These are phyloP conservation scores for Claviceps spartinae DNA, from an alignment of 2,329 filamentous ascomycete species.

Conservation along the genomic window DNA sequence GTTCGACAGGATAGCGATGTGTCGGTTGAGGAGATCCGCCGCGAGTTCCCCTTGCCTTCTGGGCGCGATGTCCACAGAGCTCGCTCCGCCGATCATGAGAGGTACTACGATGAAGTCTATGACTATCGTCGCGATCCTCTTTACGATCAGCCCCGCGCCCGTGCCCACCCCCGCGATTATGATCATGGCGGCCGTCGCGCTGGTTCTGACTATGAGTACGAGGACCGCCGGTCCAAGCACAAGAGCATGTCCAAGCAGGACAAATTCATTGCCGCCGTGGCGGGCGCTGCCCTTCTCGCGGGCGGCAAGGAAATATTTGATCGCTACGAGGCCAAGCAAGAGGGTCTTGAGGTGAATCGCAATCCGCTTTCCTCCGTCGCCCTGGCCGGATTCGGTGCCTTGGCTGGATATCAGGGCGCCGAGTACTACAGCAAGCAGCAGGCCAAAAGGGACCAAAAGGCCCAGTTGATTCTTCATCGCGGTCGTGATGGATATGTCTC, in stretches of 20 bases:
- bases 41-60: constrained; percentile 67
- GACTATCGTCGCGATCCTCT: constrained; percentile 33
- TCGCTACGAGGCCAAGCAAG: constrained; percentile 42
- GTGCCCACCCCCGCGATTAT: constrained; percentile 21
- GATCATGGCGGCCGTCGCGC: constrained; percentile 29
- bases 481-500: constrained; percentile 37
- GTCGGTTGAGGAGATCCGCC: constrained; percentile 67
- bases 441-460: constrained; percentile 42
- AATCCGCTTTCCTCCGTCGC: constrained; percentile 47
- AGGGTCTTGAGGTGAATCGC: constrained; percentile 37
- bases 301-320: constrained; percentile 55
- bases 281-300: constrained; percentile 49
- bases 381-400: constrained; percentile 48
- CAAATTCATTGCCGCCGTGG: constrained; percentile 52
- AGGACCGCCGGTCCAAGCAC: constrained; percentile 35
- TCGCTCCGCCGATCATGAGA: constrained; percentile 46
- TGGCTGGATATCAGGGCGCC: constrained; percentile 50
- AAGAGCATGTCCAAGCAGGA: constrained; percentile 44
- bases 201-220: constrained; percentile 43
- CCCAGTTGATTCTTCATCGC: constrained; percentile 38
- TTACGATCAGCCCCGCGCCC: constrained; percentile 16
- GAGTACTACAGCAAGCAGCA: constrained; percentile 49
- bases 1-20: constrained; percentile 60
- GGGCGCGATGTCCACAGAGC: constrained; percentile 42
- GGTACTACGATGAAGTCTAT: constrained; percentile 40